These are phyloP conservation scores for Letharia columbiana DNA, from an alignment of 495 filamentous ascomycete species.

Conservation along the genomic window DNA sequence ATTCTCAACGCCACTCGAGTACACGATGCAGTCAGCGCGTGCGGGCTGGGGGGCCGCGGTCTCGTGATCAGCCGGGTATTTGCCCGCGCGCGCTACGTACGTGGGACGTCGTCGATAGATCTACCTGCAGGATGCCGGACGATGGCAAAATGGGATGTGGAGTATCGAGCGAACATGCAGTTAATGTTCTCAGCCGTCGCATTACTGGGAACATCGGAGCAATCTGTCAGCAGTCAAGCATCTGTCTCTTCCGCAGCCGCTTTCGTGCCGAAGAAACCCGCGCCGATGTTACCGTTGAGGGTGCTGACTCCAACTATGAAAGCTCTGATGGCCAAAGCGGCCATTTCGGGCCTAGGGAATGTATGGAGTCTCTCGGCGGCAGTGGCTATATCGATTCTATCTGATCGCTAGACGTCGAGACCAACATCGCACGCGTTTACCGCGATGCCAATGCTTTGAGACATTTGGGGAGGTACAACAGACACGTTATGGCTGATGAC, in stretches of 20 bases:
- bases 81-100: too few relatives aligned
- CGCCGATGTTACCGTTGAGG: constrained; percentile 34
- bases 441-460: constrained; percentile 56
- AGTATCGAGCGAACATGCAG: too few relatives aligned
- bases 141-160: too few relatives aligned
- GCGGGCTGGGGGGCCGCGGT: too few relatives aligned
- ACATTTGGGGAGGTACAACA: constrained; percentile 73
- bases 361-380: constrained; percentile 66
- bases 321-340: constrained; percentile 36
- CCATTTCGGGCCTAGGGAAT: constrained; percentile 39
- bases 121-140: too few relatives aligned
- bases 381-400: constrained; percentile 58
- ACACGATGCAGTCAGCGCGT: too few relatives aligned
- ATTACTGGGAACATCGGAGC: too few relatives aligned
- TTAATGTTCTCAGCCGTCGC: too few relatives aligned
- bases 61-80: too few relatives aligned
- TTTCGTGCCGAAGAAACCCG: constrained; percentile 13
- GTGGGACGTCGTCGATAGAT: too few relatives aligned
- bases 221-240: constrained; percentile 25
- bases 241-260: constrained; percentile 32
- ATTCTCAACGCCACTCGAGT: too few relatives aligned
- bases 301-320: constrained; percentile 57
- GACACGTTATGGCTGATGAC: constrained; percentile 56
- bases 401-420: constrained; percentile 31
- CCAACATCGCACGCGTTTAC: constrained; percentile 57